These are phyloP conservation scores for Talaromyces thailandensis DNA, from an alignment of 495 filamentous ascomycete genomes.

Conservation along the genomic window DNA sequence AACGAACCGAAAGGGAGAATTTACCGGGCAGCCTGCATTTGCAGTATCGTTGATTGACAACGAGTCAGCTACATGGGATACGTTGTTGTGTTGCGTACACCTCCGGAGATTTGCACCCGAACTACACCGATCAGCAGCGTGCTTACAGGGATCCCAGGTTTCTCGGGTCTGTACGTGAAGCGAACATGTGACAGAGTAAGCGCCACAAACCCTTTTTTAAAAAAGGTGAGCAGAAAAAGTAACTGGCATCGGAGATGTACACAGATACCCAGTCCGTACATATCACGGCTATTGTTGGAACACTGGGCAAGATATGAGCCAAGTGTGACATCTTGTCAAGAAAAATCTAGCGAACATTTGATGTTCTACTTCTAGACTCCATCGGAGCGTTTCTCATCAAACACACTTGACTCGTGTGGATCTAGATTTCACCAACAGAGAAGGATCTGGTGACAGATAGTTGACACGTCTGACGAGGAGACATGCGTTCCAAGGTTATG, in stretches of 20 bases:
- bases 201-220: conserved; percentile 1
- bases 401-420: neutral
- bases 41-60: neutral
- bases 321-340: neutral
- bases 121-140: conserved; percentile 1
- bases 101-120: conserved; percentile 1
- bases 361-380: neutral
- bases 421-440: neutral
- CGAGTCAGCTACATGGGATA: neutral
- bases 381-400: neutral
- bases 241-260: neutral
- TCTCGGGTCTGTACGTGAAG: neutral
- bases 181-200: neutral
- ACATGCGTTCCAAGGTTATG: neutral
- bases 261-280: neutral
- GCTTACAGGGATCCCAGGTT: neutral
- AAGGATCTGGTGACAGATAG: neutral
- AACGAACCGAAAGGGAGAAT: neutral
- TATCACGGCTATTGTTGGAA: neutral
- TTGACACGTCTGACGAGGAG: neutral
- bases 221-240: neutral
- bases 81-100: neutral
- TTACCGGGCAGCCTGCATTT: neutral
- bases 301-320: neutral
- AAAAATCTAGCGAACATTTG: neutral